Base-by-base conservation (phyloP, 1,139 yeast genomes). In the Meyerozyma guilliermondii region DNA sequence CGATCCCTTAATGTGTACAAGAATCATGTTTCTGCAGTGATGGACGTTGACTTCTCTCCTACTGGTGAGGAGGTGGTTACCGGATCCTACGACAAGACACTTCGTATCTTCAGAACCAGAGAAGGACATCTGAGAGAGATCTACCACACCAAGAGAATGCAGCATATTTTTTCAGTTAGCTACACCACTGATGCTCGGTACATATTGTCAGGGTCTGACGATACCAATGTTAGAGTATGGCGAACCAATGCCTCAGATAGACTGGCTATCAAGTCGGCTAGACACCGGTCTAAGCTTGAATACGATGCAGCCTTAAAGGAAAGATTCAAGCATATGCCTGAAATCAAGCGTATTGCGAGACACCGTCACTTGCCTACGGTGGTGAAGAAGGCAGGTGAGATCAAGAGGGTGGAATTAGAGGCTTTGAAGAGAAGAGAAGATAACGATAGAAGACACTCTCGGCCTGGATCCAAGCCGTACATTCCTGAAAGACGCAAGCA, bases 131-230 rank as follows among this genome's bases (percentile, higher is more conserved):
- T 96, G 16, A 76, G 97, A 52, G 99, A 92, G 56, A 78, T 94
- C 39, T 92, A 94, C 63, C 98, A 92, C 58, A 94, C 98, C 20
- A 89, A 88, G 69, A 79, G 99, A 59, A 92, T 92, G 99, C 99
- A 92, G 68, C 83, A 92, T 48, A 85, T 92, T 8, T 88, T 91
- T 64, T 78, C 86, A 46, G 88, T 85, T 35, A 81, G 83, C 50
- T 94, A 74, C 62, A 80, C 96, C 7, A 87, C 88, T 76, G 99
- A 92, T 63, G 75, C 95, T 41, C 81, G 83, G 57, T 92, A 89
- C 62, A 80, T 94, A 34, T 68, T 91, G 44, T 80, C 89, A 49
- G 98, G 98, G 13, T 87, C 96, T 2, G 98, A 92, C 64, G 99
- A 92, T 61, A 95, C 97, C 52, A 94, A 94, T 61, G 81, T 94